phyloP scores from a whole-genome alignment of 1,284 basidiomycete genomes.

The Rhodotorula sp. region DNA sequence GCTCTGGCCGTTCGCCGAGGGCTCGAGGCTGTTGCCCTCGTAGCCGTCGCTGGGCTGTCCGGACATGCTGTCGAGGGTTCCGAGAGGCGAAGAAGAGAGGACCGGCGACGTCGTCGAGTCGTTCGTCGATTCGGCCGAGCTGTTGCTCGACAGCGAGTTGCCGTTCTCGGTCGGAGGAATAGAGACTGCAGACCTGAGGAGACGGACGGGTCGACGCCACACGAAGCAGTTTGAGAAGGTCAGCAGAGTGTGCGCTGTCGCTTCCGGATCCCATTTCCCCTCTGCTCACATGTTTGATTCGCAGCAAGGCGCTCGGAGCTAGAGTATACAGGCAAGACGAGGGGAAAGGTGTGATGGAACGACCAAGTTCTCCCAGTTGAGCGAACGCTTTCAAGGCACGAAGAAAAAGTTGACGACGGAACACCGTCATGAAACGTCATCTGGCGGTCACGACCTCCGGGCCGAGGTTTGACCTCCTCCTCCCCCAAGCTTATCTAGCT shows the following conservation, averaged over 20 bases:
- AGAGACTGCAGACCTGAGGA: background rate
- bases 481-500: too few relatives aligned
- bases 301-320: too few relatives aligned
- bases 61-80: background rate
- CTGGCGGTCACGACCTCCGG: too few relatives aligned
- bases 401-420: too few relatives aligned
- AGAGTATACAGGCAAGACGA: too few relatives aligned
- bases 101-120: constrained; percentile 3
- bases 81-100: constrained; percentile 20
- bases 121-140: background rate
- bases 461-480: too few relatives aligned
- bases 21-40: constrained; percentile 10
- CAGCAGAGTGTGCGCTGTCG: background rate
- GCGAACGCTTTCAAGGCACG: too few relatives aligned
- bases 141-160: background rate
- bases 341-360: too few relatives aligned
- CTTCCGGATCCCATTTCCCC: too few relatives aligned
- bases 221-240: background rate
- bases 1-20: background rate
- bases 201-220: background rate
- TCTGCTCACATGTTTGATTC: too few relatives aligned
- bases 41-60: background rate
- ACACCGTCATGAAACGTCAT: too few relatives aligned
- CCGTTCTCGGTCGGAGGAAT: constrained; percentile 1
- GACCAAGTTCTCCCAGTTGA: too few relatives aligned